Evolutionary conservation across 1,284 basidiomycete species (phyloP), one percentile per base, ranked within the genome.

Genomic region (Takashimella koratensis): DNA sequence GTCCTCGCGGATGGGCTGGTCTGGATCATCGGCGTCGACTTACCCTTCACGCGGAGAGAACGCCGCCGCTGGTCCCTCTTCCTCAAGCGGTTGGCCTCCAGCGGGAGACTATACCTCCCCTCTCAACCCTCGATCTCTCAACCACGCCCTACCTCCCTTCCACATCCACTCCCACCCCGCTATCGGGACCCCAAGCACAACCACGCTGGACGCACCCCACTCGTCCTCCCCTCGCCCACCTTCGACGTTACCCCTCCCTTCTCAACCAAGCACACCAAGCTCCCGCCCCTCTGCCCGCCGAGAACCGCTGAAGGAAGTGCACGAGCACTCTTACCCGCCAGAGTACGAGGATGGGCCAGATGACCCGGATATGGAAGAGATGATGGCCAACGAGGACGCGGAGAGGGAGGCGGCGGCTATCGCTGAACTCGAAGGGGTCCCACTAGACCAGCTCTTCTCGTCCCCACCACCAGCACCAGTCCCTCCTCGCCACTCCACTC

Each of bases 361-460:
- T 23, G 53, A 43, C 11, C 66, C 67, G 21, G 65, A 64, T 5
- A 70, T 74, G 16, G 80, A 24, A 72, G 75, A 24, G 76, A 80
- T 8, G 82, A 82, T n/a, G 81, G 79, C 79, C 21, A 79, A 80
- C 36, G 76, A 71, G n/a, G n/a, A n/a, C n/a, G n/a, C n/a, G n/a
- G n/a, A n/a, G n/a, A n/a, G n/a, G n/a, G n/a, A n/a, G 58, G 70
- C 50, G 21, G 55, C 59, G n/a, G 61, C 58, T 0, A 24, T 64
- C n/a, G 59, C 53, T 3, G 69, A 65, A 42, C 47, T 66, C 2
- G 40, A 59, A 3, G 66, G 65, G 51, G 26, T 70, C 3, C 56
- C 59, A 19, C 30, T 57, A 0, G 57, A 62, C 16, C 53, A 53
- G 12, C 47, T 70, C 24, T 66, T 67, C 54, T 69, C 67, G 0